Percentiles rank a stretch among this genome's conserved stretches.
Evolutionary conservation across 371 early-diverging fungal species (phyloP).

Genomic region (Syncephalastrum monosporum): DNA sequence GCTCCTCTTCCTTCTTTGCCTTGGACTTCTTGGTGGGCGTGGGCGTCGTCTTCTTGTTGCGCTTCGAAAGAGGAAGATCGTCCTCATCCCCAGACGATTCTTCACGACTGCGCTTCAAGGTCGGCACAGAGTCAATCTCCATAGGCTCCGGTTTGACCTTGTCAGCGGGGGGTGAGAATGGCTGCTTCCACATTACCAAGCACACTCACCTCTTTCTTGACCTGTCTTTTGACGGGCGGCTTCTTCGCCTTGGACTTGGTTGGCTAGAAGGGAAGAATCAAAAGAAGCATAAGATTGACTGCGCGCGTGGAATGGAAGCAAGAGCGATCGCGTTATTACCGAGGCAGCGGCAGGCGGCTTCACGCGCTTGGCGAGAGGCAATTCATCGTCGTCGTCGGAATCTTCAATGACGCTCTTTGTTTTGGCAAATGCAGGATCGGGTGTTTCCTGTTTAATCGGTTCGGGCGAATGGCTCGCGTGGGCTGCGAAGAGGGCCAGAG

Average conservation of each 20-base stretch:
- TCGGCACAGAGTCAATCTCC: neutral
- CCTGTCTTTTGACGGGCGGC: too few species aligned
- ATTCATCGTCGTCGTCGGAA: slow-evolving; percentile 19
- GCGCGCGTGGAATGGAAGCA: neutral
- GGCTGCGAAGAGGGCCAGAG: neutral
- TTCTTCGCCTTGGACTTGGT: too few species aligned
- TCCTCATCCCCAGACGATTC: slow-evolving; percentile 15
- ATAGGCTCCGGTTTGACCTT: neutral
- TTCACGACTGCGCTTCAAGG: slow-evolving; percentile 6
- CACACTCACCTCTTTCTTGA: too few species aligned
- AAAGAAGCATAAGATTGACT: neutral
- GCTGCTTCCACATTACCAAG: neutral
- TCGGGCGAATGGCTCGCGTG: slow-evolving; percentile 1
- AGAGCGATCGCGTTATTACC: slow-evolving; percentile 4
- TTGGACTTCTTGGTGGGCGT: slow-evolving; percentile 25
- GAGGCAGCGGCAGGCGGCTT: slow-evolving; percentile 5
- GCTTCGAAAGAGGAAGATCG: slow-evolving; percentile 11
- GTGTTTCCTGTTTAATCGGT: slow-evolving; percentile 15
- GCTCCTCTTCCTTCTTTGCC: slow-evolving; percentile 26
- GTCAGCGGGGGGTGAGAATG: neutral
- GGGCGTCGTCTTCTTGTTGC: slow-evolving; percentile 27
- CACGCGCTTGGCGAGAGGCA: slow-evolving; percentile 16
- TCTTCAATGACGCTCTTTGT: slow-evolving; percentile 8
- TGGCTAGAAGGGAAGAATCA: too few species aligned
- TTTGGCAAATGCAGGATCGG: slow-evolving; percentile 12